phyloP scores from a whole-genome alignment of 176 grass and related monocot species.

The Oryza meyeriana region DNA sequence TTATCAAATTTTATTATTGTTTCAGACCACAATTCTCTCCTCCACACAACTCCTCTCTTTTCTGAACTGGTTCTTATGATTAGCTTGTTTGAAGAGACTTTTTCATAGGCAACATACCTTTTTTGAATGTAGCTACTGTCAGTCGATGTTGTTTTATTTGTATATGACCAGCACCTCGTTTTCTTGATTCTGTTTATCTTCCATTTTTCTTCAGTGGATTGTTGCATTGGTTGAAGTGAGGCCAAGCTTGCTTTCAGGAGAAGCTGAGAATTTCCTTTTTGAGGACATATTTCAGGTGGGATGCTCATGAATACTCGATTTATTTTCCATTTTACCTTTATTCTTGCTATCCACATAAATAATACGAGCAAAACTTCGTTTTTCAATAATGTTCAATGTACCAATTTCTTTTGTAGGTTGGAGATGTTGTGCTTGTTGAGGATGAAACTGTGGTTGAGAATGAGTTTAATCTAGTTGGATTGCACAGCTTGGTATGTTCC shows the following conservation, averaged over 20 bases:
- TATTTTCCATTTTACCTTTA: not conserved
- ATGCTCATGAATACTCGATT: not conserved
- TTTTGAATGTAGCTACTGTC: not conserved
- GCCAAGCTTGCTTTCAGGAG: conserved; percentile 82
- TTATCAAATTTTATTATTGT: not conserved
- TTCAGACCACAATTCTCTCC: not conserved
- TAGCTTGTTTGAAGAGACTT: not conserved
- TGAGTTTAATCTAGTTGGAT: conserved; percentile 61
- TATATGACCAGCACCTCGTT: not conserved
- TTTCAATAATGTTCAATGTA: not conserved
- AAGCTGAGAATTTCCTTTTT: conserved; percentile 85
- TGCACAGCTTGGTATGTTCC: conserved; percentile 69
- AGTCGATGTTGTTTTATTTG: not conserved
- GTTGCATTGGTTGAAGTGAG: conserved; percentile 80
- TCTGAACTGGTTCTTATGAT: not conserved
- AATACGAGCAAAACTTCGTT: not conserved
- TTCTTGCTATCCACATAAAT: conserved; percentile 29
- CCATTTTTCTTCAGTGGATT: conserved; percentile 60
- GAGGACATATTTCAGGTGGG: conserved; percentile 85
- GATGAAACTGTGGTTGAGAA: conserved; percentile 82
- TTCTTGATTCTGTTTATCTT: conserved; percentile 9
- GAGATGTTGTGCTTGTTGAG: conserved; percentile 93
- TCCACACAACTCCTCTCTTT: not conserved
- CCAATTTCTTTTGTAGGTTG: conserved; percentile 61
- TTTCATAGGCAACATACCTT: not conserved